phyloP scores from a whole-genome alignment of 345 rosid species.

The Durio zibethinus region DNA sequence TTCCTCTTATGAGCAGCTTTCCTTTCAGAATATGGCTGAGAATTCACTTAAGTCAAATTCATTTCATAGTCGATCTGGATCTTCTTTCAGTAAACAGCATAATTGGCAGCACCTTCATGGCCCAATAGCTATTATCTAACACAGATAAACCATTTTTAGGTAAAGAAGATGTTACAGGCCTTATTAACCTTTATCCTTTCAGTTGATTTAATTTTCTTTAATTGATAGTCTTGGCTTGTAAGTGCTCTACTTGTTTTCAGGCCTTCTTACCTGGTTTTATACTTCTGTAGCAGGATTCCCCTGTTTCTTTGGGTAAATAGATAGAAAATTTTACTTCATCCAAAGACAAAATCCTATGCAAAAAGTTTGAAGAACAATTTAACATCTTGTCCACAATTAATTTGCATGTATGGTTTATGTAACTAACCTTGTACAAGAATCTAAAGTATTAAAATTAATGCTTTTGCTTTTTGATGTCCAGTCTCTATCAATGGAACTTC shows the following conservation, averaged over 20 bases:
- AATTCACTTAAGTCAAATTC: neutral
- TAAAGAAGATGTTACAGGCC: neutral
- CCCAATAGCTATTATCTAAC: neutral
- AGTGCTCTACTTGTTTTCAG: neutral
- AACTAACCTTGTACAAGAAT: neutral
- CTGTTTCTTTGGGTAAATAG: neutral
- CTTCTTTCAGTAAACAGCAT: neutral
- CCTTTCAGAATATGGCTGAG: neutral
- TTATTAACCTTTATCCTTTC: neutral
- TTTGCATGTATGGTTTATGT: neutral
- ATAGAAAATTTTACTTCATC: neutral
- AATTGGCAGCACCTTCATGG: neutral
- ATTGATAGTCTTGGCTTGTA: neutral
- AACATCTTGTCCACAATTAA: neutral
- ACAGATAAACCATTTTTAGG: neutral
- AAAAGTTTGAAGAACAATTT: neutral
- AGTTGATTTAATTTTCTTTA: neutral
- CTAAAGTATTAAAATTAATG: neutral
- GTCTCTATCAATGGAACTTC: constrained; percentile 49
- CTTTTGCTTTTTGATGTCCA: constrained; percentile 34
- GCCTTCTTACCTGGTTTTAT: neutral
- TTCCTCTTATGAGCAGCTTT: neutral
- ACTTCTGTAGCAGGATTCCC: neutral
- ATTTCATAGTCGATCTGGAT: neutral
- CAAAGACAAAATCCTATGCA: neutral